A percentile compares a stretch with the other conserved stretches of the same genome.
These are phyloP conservation scores for Chytriomyces sp. DNA, from an alignment of 192 early-diverging fungal species.

Conservation along the genomic window DNA sequence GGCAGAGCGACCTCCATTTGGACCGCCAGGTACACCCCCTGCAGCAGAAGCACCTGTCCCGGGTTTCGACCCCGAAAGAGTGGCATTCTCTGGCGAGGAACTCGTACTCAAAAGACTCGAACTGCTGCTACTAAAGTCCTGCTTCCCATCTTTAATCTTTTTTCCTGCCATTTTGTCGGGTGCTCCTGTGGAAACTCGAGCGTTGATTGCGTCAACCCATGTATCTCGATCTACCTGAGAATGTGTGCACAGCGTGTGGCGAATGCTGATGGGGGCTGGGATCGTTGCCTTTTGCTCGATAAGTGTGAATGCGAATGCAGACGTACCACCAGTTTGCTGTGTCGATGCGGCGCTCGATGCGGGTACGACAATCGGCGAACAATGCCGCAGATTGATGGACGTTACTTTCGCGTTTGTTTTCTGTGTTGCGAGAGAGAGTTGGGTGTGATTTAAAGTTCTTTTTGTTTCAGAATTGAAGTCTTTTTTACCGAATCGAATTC, in stretches of 20 bases:
- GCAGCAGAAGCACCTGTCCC: neutral
- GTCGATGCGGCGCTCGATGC: no score
- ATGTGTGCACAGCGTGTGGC: conserved; percentile 88
- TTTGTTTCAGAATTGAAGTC: neutral
- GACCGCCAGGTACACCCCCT: neutral
- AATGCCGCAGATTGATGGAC: neutral
- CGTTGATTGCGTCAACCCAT: conserved; percentile 78
- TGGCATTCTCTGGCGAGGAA: no score
- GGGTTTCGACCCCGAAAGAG: neutral
- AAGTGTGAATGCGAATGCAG: conserved; percentile 26
- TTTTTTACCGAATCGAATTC: conserved; percentile 77
- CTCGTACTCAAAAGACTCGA: no score
- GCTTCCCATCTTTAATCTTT: neutral
- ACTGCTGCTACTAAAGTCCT: no score
- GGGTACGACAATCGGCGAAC: neutral
- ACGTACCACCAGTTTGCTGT: neutral
- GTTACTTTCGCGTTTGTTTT: conserved; percentile 58
- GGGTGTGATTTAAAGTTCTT: neutral
- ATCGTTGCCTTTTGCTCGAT: conserved; percentile 14
- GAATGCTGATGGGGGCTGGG: conserved; percentile 45
- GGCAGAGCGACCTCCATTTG: neutral
- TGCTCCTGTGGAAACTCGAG: conserved; percentile 13
- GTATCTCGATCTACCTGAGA: conserved; percentile 87
- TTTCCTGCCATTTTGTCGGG: neutral
- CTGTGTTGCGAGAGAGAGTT: conserved; percentile 26